Evolutionary conservation across 2,329 filamentous ascomycete genomes (phyloP).

Genomic region (Rachicladosporium sp.): DNA sequence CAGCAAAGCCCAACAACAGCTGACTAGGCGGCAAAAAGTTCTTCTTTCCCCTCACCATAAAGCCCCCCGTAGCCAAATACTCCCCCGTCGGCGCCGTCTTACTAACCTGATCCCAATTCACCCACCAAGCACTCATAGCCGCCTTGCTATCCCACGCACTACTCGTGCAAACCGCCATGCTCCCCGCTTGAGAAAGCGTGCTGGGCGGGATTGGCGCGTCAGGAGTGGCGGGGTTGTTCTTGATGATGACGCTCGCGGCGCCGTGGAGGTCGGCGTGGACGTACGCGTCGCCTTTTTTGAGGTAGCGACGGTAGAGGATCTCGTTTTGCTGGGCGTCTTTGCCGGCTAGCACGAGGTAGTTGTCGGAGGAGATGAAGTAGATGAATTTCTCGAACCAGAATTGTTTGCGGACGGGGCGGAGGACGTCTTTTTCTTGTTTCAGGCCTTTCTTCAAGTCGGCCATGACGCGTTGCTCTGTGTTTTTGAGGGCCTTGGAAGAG

Average conservation of each 20-base stretch:
- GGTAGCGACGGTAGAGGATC: conserved; percentile 73
- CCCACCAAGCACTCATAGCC: conserved; percentile 94
- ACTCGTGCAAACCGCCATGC: conserved; percentile 71
- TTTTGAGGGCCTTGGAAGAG: conserved; percentile 73
- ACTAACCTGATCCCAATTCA: conserved; percentile 75
- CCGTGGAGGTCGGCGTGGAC: conserved; percentile 82
- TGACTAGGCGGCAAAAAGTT: conserved; percentile 83
- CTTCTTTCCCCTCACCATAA: conserved; percentile 75
- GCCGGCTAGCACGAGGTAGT: conserved; percentile 78
- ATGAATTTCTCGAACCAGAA: conserved; percentile 97
- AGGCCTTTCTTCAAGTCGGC: conserved; percentile 76
- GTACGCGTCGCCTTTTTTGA: conserved; percentile 83
- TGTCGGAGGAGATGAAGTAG: conserved; percentile 92
- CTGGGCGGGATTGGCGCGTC: conserved; percentile 84
- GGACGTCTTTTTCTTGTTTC: conserved; percentile 80
- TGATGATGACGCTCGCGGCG: conserved; percentile 75
- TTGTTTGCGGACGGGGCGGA: conserved; percentile 69
- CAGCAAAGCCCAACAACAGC: conserved; percentile 72
- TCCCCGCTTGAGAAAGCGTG: conserved; percentile 81
- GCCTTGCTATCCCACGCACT: conserved; percentile 94
- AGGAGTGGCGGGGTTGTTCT: conserved; percentile 66
- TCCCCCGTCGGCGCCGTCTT: conserved; percentile 73
- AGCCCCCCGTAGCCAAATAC: conserved; percentile 64
- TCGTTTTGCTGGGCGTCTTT: conserved; percentile 85
- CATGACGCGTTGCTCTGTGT: conserved; percentile 75